phyloP scores from a whole-genome alignment of 2,329 filamentous ascomycete genomes.

The Diaporthe vaccinii region DNA sequence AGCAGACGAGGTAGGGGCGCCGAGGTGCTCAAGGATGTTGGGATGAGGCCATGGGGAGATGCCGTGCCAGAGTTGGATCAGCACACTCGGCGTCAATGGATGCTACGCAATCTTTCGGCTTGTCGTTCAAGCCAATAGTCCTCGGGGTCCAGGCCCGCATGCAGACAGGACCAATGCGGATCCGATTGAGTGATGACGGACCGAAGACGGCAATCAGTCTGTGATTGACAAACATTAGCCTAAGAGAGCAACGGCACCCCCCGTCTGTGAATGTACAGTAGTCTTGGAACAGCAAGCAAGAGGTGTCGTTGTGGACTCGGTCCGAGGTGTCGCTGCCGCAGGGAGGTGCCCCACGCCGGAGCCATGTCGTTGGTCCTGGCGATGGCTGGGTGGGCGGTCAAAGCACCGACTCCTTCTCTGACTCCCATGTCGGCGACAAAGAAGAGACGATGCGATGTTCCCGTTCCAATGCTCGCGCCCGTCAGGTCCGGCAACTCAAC shows the following conservation, averaged over 20 bases:
- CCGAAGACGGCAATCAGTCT: slow-evolving; percentile 29
- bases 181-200: slow-evolving; percentile 26
- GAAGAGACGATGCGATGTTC: neutral
- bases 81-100: slow-evolving; percentile 22
- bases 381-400: neutral
- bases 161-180: slow-evolving; percentile 32
- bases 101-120: slow-evolving; percentile 27
- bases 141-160: slow-evolving; percentile 4
- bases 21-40: neutral
- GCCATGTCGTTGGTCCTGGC: neutral
- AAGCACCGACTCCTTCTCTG: neutral
- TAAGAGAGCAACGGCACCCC: slow-evolving; percentile 31
- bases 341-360: slow-evolving; percentile 7
- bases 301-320: slow-evolving; percentile 25
- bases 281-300: slow-evolving; percentile 15
- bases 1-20: neutral
- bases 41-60: slow-evolving; percentile 13
- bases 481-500: neutral
- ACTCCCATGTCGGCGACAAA: neutral
- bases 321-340: neutral
- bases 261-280: neutral
- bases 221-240: slow-evolving; percentile 36
- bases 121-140: slow-evolving; percentile 31
- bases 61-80: slow-evolving; percentile 16
- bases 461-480: neutral